These are phyloP conservation scores for Malassezia sympodialis DNA, from an alignment of 1,284 basidiomycete species.

Conservation along the genomic window DNA sequence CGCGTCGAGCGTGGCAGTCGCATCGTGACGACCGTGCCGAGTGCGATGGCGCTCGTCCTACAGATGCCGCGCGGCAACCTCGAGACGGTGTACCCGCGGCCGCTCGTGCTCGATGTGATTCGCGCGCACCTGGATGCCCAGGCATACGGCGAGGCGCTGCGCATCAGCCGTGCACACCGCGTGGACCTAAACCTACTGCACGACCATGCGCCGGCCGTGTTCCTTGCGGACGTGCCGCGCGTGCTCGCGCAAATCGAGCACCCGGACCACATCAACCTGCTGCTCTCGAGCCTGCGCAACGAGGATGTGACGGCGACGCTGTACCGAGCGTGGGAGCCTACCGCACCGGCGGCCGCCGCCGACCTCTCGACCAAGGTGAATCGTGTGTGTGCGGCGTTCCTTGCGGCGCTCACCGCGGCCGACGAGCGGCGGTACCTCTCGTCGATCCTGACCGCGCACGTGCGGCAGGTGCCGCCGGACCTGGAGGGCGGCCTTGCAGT, in stretches of 20 bases:
- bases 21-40: slow-evolving; percentile 39
- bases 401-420: slow-evolving; percentile 60
- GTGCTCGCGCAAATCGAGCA: slow-evolving; percentile 80
- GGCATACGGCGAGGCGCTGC: slow-evolving; percentile 71
- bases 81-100: slow-evolving; percentile 86
- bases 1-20: slow-evolving; percentile 42
- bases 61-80: slow-evolving; percentile 98
- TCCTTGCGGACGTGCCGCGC: slow-evolving; percentile 53
- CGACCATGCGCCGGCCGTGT: slow-evolving; percentile 62
- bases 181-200: slow-evolving; percentile 82
- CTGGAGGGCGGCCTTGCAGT: slow-evolving; percentile 73
- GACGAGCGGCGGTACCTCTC: slow-evolving; percentile 70
- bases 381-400: slow-evolving; percentile 68
- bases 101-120: slow-evolving; percentile 65
- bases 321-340: slow-evolving; percentile 35
- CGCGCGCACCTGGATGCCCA: slow-evolving; percentile 28
- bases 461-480: slow-evolving; percentile 82
- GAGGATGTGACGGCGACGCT: slow-evolving; percentile 49
- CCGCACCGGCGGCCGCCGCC: slow-evolving; percentile 5
- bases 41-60: slow-evolving; percentile 64
- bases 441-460: slow-evolving; percentile 80
- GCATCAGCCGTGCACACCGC: slow-evolving; percentile 81
- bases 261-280: slow-evolving; percentile 84
- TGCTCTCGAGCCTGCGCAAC: slow-evolving; percentile 63
- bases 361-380: slow-evolving; percentile 54